phyloP scores from a whole-genome alignment of 805 yeast species.

The Metschnikowia colocasiae region DNA sequence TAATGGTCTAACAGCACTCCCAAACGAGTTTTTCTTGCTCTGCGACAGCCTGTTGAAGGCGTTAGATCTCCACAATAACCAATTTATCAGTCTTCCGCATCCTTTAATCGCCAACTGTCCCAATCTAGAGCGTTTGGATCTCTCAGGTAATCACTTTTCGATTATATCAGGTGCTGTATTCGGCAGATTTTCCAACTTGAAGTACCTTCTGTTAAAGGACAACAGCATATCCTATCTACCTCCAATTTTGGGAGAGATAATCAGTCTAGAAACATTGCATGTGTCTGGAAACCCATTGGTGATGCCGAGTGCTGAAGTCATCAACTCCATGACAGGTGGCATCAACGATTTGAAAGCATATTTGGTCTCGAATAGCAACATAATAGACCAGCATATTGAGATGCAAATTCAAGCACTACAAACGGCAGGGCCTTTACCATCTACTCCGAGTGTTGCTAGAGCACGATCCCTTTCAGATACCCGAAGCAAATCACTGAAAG shows the following conservation, averaged over 20 bases:
- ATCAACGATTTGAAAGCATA: constrained; percentile 37
- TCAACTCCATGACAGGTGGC: constrained; percentile 43
- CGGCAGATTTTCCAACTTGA: constrained; percentile 41
- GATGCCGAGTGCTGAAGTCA: constrained; percentile 39
- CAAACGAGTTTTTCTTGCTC: constrained; percentile 11
- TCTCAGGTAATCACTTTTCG: constrained; percentile 54
- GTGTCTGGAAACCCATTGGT: constrained; percentile 60
- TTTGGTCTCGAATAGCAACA: constrained; percentile 32
- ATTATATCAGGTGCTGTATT: constrained; percentile 44
- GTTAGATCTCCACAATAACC: constrained; percentile 64
- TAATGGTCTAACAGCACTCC: constrained; percentile 10
- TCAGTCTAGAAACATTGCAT: constrained; percentile 54
- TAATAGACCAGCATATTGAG: constrained; percentile 22
- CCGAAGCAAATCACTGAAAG: constrained; percentile 50
- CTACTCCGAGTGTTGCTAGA: constrained; percentile 22
- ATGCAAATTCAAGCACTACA: constrained; percentile 16
- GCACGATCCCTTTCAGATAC: constrained; percentile 33
- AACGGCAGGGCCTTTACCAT: constrained; percentile 5
- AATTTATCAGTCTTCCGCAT: constrained; percentile 51
- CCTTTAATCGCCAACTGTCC: constrained; percentile 30
- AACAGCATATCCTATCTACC: constrained; percentile 57
- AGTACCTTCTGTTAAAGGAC: constrained; percentile 57
- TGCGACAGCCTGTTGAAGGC: constrained; percentile 31
- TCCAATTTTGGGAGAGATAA: constrained; percentile 48
- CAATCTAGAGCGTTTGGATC: constrained; percentile 60